Conservation (phyloP, 768 basidiomycete genomes). For the Naganishia antarctica region DNA sequence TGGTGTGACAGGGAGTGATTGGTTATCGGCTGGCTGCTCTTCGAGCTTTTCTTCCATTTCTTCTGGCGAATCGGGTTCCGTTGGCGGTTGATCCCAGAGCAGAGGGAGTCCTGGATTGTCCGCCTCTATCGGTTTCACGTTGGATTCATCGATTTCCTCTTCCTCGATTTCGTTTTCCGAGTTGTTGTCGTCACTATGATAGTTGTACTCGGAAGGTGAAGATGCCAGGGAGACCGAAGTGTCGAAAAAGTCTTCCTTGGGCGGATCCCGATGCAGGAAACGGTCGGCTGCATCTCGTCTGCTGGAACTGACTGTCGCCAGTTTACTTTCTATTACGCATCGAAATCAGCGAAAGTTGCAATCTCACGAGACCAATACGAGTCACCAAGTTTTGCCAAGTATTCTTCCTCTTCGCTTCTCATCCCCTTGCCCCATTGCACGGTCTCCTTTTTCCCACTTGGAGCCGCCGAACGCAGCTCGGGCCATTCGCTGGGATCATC, state of each 20-base stretch:
- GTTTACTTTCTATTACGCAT: background rate
- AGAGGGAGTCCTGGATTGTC: slow-evolving; percentile 22
- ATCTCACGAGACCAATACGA: background rate
- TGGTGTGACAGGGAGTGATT: slow-evolving; percentile 8
- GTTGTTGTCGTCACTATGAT: slow-evolving; percentile 10
- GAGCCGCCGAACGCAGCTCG: background rate
- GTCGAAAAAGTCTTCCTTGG: slow-evolving; percentile 5
- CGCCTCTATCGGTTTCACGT: background rate
- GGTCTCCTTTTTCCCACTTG: background rate
- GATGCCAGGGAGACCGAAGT: slow-evolving; percentile 15
- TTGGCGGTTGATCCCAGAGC: slow-evolving; percentile 20
- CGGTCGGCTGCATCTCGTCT: background rate
- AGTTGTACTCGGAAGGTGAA: slow-evolving; percentile 1
- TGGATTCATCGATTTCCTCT: background rate
- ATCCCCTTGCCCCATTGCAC: slow-evolving; percentile 9
- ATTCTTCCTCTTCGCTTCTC: slow-evolving; percentile 22
- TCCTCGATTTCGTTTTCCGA: background rate
- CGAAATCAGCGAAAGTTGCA: background rate
- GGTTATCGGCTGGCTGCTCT: background rate
- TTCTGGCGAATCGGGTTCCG: background rate
- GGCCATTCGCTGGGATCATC: slow-evolving; percentile 13
- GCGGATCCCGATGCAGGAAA: background rate
- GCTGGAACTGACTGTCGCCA: background rate
- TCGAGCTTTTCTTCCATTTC: slow-evolving; percentile 3
- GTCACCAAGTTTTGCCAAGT: slow-evolving; percentile 21